Base-by-base conservation (phyloP, 1,284 basidiomycete species). In the Jaminaea rosea region DNA sequence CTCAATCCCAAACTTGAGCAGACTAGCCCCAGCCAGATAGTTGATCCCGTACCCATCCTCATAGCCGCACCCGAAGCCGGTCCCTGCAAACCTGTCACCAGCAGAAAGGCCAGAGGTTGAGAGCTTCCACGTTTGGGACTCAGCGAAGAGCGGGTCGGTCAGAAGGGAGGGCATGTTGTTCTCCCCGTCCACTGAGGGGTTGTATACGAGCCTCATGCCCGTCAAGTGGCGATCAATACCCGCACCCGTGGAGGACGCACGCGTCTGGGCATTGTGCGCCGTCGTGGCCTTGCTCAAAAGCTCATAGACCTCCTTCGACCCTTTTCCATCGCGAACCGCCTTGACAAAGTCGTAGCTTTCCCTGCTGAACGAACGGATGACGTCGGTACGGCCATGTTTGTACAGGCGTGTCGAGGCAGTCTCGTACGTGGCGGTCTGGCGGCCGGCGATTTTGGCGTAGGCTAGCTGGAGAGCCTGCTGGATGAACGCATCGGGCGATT, bases 401-500 rank as follows among this genome's bases (percentile, higher is more conserved):
- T 93, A 94, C 65, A 87, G 79, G n/a, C 91, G 81, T 1, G 93
- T 97, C 26, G 91, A 81, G 0, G 86, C 88, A 0, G 92, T 96
- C 77, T 98, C 92, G 75, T 98, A 97, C 4, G 89, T 93, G 2
- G 92, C 88, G 1, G 87, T 87, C 65, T 88, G 85, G 59, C 79
- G 77, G 11, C 83, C 84, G 54, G 85, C 86, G 32, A 84, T 83
- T 63, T 81, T 82, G 76, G 86, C 88, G 82, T 87, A 96, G 5
- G 92, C 92, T 9, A 97, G 81, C 75, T 97, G 93, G 23, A 96
- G 79, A 1, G 84, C 89, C 82, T 93, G 86, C 76, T 97, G 93
- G 49, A 96, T 81, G 75, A 84, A 97, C 0, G 87, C 88, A 71
- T 98, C 92, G 0, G 93, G 85, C 5, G 87, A 83, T 36, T 87